Conservation (phyloP, 1,284 basidiomycete species). For the Rugiboletus extremiorientalis region DNA sequence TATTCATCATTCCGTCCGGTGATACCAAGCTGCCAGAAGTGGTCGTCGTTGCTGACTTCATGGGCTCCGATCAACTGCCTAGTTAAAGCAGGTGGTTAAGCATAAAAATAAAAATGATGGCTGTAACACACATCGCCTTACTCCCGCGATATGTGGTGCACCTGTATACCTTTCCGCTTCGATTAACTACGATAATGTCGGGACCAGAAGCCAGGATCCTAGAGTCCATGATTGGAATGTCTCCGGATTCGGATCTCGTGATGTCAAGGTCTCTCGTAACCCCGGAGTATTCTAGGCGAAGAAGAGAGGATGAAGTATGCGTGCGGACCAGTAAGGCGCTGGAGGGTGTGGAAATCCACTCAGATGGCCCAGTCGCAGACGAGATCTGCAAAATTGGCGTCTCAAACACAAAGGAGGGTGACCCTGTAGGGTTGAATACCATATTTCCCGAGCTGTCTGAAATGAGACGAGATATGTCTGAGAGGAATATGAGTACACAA, state of each 20-base stretch:
- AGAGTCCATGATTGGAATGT: constrained; percentile 46
- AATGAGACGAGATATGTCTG: constrained; percentile 53
- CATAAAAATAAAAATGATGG: constrained; percentile 26
- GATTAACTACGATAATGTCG: constrained; percentile 42
- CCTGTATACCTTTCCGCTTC: constrained; percentile 45
- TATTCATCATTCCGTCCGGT: constrained; percentile 28
- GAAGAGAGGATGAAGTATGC: constrained; percentile 30
- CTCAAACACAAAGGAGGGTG: constrained; percentile 34
- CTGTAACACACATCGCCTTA: constrained; percentile 33
- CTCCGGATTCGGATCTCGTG: constrained; percentile 40
- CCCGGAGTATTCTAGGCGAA: constrained; percentile 18
- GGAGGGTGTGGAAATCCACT: constrained; percentile 25
- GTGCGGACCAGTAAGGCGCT: constrained; percentile 34
- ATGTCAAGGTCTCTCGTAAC: constrained; percentile 38
- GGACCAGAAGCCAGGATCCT: constrained; percentile 34
- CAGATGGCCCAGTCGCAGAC: constrained; percentile 11
- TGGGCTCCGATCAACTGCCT: constrained; percentile 26
- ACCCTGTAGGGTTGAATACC: constrained; percentile 45
- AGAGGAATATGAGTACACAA: constrained; percentile 6
- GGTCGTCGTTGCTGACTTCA: constrained; percentile 17
- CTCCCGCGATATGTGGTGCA: constrained; percentile 32
- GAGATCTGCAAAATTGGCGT: constrained; percentile 37
- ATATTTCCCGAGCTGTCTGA: constrained; percentile 25
- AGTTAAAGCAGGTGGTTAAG: constrained; percentile 5
- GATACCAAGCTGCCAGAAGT: constrained; percentile 32